Base-by-base conservation (phyloP, 1,284 basidiomycete genomes). In the Neotropicomus parvogracilis region DNA sequence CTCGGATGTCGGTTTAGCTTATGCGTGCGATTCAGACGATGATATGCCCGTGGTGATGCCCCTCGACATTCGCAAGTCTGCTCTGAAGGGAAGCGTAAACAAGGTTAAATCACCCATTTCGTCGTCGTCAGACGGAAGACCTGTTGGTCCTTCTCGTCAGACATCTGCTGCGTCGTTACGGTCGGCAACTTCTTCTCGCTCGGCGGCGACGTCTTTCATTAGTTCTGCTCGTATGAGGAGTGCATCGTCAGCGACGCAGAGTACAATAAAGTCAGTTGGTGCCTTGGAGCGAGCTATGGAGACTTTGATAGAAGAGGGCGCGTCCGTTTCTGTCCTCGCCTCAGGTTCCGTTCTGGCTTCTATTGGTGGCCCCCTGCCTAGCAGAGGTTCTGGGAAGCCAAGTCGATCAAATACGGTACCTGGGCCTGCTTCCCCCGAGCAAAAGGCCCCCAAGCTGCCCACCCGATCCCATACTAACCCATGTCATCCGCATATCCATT, bases 391-490 rank as follows among this genome's bases (percentile, higher is more conserved):
- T 59, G 65, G 69, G 52, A 66, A 72, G 54, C 67, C 70, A 48
- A 62, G 63, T 58, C 73, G 46, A 48, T 74, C 74, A 50, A 75
- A 77, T 47, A 74, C 75, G 8, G 70, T 77, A 21, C 71, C 70
- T 24, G 69, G 66, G 1, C 59, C 65, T 33, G 65, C 65, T 37
- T 73, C 74, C n/a, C 71, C 73, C 3, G 71, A 75, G 14, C 60
- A 58, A 33, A 73, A 70, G 51, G 60, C 75, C 19, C 70, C 74
- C 41, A 80, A 83, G 64, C 63, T 80, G 12, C 81, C 81, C 5
- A 70, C 68, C 38, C 73, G 81, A 35, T 74, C 79, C 21, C 71
- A 76, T 52, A 82, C 82, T 49, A 71, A 71, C 53, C 70, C 74
- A 26, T 70, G 71, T 40, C 64, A 73, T 42, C 64, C 72, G 0